Base-by-base conservation (phyloP, 1,284 basidiomycete genomes). In the Papiliotrema flavescens region DNA sequence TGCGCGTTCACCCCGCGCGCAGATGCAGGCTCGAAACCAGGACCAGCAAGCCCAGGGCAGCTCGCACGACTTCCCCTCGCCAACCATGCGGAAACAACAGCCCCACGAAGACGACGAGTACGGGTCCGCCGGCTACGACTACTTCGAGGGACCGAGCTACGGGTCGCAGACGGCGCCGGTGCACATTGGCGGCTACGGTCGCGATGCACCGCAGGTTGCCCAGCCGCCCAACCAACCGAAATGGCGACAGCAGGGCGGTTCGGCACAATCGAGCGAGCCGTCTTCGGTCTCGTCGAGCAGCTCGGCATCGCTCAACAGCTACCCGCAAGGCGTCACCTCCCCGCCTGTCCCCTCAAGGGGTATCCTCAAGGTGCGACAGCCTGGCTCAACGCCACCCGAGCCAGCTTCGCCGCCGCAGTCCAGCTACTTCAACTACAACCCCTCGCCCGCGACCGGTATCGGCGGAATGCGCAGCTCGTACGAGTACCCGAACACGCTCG, bases 101-200 rank as follows among this genome's bases (percentile, higher is more conserved):
- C 9, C 20, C 7, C 76, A 77, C 36, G 67, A 67, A 22, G 78
- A 78, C 42, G 76, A 80, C 56, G 83, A 84, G 54, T 81, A 75
- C 42, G 71, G 66, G 24, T 62, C 62, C 9, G 69, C 66, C 20
- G 67, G 81, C 5, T 82, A 82, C 57, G 85, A 86, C 63, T 84
- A 85, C 70, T 85, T 85, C 65, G 81, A 78, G 28, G 83, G 82
- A 1, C 80, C 82, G 17, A 81, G 84, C 63, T 73, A 83, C 13
- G 44, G 44, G 15, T 23, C 51, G 40, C 41, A 54, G 47, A 40
- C 42, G 11, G 47, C 53, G 17, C 59, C 63, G 39, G 49, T 58
- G 7, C 61, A 62, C 26, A 55, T 59, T 20, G 64, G 54, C 8
- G 22, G 54, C 0, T 66, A 64, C 42, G 60, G 54, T n/a, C 57